Conservation (phyloP, 306 rosid species). For the Vigna mungo region DNA sequence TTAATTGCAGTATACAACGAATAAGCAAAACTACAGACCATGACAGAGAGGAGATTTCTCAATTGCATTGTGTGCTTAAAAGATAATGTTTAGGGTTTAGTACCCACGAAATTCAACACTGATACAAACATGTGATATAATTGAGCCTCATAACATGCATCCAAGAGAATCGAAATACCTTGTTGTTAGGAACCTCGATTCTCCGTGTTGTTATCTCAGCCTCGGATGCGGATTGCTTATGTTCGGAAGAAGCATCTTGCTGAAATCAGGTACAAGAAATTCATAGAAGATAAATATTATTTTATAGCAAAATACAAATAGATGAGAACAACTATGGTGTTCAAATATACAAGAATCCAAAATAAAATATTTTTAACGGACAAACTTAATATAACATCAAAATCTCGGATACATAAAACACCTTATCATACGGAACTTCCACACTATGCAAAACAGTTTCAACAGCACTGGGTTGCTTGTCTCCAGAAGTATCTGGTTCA, state of each 20-base stretch:
- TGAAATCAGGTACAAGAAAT: slow-evolving; percentile 39
- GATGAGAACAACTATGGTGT: not conserved
- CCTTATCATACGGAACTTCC: slow-evolving; percentile 76
- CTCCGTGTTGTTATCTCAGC: slow-evolving; percentile 52
- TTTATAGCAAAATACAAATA: not conserved
- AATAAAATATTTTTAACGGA: not conserved
- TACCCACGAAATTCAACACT: slow-evolving; percentile 15
- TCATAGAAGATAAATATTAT: not conserved
- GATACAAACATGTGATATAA: not conserved
- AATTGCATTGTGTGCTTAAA: not conserved
- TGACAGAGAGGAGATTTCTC: not conserved
- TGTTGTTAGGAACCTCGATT: slow-evolving; percentile 93
- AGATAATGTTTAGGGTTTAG: not conserved
- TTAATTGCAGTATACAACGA: not conserved
- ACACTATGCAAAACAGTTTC: slow-evolving; percentile 41
- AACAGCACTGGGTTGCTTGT: slow-evolving; percentile 46
- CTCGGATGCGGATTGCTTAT: slow-evolving; percentile 50
- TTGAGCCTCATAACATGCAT: not conserved
- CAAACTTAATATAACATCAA: not conserved
- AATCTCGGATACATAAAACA: slow-evolving; percentile 38
- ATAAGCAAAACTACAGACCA: not conserved
- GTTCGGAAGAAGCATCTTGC: slow-evolving; percentile 53
- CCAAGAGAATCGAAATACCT: slow-evolving; percentile 55
- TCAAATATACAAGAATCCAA: not conserved
- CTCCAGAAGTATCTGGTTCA: slow-evolving; percentile 51